Conservation (phyloP, 768 basidiomycete genomes). For the Leccinum fibrillosum region DNA sequence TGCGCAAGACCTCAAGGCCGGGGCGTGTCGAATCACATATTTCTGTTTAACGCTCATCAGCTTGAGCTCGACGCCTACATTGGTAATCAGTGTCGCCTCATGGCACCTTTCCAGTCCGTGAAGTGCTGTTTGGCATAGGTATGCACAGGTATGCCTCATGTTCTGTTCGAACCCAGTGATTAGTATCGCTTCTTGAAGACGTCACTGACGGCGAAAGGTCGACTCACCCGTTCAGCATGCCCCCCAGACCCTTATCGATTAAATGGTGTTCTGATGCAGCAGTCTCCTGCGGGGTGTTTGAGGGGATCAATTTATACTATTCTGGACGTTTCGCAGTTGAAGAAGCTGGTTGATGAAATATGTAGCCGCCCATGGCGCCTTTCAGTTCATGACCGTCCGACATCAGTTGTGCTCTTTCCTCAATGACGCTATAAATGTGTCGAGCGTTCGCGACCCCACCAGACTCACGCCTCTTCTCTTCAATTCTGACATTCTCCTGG, state of each 20-base stretch:
- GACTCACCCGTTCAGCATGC: slow-evolving; percentile 20
- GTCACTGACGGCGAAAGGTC: slow-evolving; percentile 5
- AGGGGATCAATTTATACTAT: slow-evolving; percentile 1
- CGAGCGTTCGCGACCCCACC: neutral
- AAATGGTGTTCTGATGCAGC: slow-evolving; percentile 7
- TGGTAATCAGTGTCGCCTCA: slow-evolving; percentile 2
- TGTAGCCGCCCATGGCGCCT: slow-evolving; percentile 18
- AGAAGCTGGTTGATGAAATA: neutral
- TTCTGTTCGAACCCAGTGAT: neutral
- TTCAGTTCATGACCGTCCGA: neutral
- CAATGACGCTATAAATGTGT: slow-evolving; percentile 18
- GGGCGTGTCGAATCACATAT: slow-evolving; percentile 6
- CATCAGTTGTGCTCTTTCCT: neutral
- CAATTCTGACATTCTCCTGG: slow-evolving; percentile 1
- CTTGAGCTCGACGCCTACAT: neutral
- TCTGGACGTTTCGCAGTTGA: neutral
- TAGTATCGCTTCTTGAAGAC: slow-evolving; percentile 11
- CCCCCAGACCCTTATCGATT: slow-evolving; percentile 8
- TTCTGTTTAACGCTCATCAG: slow-evolving; percentile 13
- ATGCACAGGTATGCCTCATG: slow-evolving; percentile 15
- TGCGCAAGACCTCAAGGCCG: slow-evolving; percentile 12
- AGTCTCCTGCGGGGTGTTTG: neutral
- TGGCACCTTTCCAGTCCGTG: slow-evolving; percentile 3
- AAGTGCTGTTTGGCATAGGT: neutral
- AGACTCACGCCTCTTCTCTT: neutral